Evolutionary conservation across 768 basidiomycete species (phyloP).

Genomic region (Phylloporus sp.): DNA sequence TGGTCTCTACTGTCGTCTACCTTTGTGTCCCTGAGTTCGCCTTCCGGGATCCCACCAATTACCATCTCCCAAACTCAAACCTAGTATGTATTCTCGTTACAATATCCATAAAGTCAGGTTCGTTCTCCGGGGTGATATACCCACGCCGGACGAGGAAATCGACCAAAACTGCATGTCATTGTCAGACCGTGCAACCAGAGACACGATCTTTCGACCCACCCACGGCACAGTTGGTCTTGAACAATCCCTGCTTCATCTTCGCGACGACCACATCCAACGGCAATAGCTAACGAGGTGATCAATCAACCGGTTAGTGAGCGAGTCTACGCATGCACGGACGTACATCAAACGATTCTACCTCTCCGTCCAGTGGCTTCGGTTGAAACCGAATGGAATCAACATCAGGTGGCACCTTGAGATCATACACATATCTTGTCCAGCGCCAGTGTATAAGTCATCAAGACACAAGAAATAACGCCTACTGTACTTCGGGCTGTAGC

Average conservation of each 20-base stretch:
- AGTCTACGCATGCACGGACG: slow-evolving; percentile 11
- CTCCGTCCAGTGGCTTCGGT: slow-evolving; percentile 81
- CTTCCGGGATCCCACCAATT: neutral
- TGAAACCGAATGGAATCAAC: slow-evolving; percentile 45
- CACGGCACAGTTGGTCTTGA: slow-evolving; percentile 91
- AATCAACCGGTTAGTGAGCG: neutral
- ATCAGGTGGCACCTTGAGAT: slow-evolving; percentile 61
- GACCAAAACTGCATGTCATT: slow-evolving; percentile 58
- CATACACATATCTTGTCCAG: slow-evolving; percentile 71
- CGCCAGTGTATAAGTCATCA: neutral
- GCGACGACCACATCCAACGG: slow-evolving; percentile 54
- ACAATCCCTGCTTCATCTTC: slow-evolving; percentile 63
- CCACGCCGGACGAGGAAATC: slow-evolving; percentile 90
- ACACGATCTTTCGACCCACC: slow-evolving; percentile 40
- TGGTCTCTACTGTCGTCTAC: neutral
- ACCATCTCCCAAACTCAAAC: slow-evolving; percentile 61
- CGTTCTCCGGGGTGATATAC: slow-evolving; percentile 80
- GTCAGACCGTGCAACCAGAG: slow-evolving; percentile 2
- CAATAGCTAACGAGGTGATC: slow-evolving; percentile 48
- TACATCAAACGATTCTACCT: slow-evolving; percentile 92
- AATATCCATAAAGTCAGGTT: slow-evolving; percentile 77
- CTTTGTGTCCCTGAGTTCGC: neutral
- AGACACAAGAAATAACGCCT: slow-evolving; percentile 18
- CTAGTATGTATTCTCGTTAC: slow-evolving; percentile 65
- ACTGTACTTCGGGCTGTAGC: slow-evolving; percentile 88